Percentiles rank a stretch among this genome's conserved stretches.
These are phyloP conservation scores for Colletotrichum lentis DNA, from an alignment of 2,329 filamentous ascomycete species.

Conservation along the genomic window DNA sequence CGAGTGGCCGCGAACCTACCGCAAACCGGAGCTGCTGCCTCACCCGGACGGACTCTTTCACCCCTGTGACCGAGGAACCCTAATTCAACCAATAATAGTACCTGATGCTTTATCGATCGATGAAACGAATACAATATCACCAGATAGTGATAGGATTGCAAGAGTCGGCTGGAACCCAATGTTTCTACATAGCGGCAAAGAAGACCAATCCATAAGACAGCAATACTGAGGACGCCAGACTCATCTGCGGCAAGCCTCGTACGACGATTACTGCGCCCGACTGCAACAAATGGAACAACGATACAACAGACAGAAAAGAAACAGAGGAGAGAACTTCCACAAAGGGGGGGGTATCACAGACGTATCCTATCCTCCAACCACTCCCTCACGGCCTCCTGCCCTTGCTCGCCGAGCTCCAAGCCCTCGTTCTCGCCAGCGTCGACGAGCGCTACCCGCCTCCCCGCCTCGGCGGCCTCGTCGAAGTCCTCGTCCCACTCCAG, in stretches of 20 bases:
- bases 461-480: conserved; percentile 47
- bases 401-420: conserved; percentile 43
- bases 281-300: too few species aligned
- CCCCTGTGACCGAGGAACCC: neutral
- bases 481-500: conserved; percentile 53
- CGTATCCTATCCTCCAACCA: conserved; percentile 45
- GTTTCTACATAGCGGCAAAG: too few species aligned
- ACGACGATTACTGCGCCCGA: too few species aligned
- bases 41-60: neutral
- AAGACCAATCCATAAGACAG: too few species aligned
- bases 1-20: too few species aligned
- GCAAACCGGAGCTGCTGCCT: neutral
- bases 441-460: conserved; percentile 50
- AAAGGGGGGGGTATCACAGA: conserved; percentile 22
- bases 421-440: conserved; percentile 48
- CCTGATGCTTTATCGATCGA: too few species aligned
- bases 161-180: too few species aligned
- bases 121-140: too few species aligned
- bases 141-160: too few species aligned
- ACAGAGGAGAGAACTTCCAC: neutral
- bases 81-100: neutral
- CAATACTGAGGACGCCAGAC: too few species aligned
- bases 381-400: conserved; percentile 41
- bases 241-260: too few species aligned
- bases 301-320: too few species aligned